These are phyloP conservation scores for Ophiognomonia clavigignenti-juglandacearum DNA, from an alignment of 2,329 filamentous ascomycete species.

Conservation along the genomic window DNA sequence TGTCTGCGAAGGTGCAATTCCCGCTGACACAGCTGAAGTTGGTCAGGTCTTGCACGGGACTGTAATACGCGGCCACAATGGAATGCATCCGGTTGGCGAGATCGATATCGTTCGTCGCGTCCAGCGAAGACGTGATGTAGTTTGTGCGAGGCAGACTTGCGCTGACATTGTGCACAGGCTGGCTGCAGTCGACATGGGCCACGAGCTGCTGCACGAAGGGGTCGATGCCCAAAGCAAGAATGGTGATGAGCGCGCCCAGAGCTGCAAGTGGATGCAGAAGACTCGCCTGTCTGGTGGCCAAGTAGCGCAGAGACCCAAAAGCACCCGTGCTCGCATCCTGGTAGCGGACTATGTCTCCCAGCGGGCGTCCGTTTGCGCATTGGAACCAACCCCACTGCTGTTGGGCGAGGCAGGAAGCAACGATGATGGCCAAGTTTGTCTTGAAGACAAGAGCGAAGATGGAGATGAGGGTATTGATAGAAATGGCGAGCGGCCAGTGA, in stretches of 20 bases:
- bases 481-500: constrained; percentile 1
- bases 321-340: neutral
- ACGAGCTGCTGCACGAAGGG: constrained; percentile 10
- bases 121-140: neutral
- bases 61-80: neutral
- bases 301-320: neutral
- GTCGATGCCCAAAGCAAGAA: neutral
- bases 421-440: neutral
- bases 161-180: neutral
- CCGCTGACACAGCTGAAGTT: neutral
- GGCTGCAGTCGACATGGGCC: neutral
- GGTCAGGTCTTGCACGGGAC: neutral
- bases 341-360: neutral
- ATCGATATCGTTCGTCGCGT: neutral
- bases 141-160: constrained; percentile 3
- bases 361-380: neutral
- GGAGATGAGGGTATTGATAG: constrained; percentile 5
- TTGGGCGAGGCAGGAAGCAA: constrained; percentile 3
- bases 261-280: constrained; percentile 1
- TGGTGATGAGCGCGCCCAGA: neutral
- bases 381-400: constrained; percentile 7
- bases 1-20: neutral
- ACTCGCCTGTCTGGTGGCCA: neutral
- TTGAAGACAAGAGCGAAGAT: constrained; percentile 1
- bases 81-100: neutral